A percentile compares a stretch with the other conserved stretches of the same genome.
phyloP scores from a whole-genome alignment of 2,329 filamentous ascomycete genomes.

The Acephala macrosclerotiorum region DNA sequence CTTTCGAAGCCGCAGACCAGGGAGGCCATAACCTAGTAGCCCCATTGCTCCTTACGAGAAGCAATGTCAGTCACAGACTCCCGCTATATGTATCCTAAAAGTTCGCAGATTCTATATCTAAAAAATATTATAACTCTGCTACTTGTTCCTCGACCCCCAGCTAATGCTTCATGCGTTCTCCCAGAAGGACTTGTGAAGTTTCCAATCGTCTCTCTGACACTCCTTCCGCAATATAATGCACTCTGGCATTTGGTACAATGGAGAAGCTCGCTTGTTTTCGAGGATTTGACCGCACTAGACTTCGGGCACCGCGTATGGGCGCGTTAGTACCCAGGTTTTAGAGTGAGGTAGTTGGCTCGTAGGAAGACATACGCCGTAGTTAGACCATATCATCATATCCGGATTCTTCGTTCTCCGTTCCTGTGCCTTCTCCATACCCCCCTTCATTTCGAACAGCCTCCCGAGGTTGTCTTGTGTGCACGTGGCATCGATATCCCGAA shows the following conservation, averaged over 20 bases:
- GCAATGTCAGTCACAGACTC: too few relatives aligned
- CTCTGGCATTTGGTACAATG: slow-evolving; percentile 1
- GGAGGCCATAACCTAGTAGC: too few relatives aligned
- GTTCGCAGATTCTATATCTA: too few relatives aligned
- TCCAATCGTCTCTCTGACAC: slow-evolving; percentile 1
- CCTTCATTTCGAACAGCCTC: not conserved
- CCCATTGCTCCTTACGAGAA: too few relatives aligned
- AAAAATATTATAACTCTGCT: too few relatives aligned
- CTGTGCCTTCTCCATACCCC: not conserved
- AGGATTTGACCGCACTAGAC: not conserved
- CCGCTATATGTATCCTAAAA: too few relatives aligned
- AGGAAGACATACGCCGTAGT: not conserved
- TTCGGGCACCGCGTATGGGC: not conserved
- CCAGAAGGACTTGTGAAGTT: slow-evolving; percentile 4
- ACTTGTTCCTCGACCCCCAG: too few relatives aligned
- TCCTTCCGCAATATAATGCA: not conserved
- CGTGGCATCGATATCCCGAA: not conserved
- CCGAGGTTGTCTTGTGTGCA: not conserved
- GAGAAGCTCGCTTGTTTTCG: not conserved
- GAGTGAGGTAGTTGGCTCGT: not conserved
- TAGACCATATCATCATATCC: not conserved
- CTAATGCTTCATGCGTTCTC: not conserved
- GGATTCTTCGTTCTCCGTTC: not conserved
- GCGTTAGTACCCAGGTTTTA: not conserved
- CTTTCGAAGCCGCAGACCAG: too few relatives aligned